Conservation (phyloP, 345 rosid species). For the Brassica napus region DNA sequence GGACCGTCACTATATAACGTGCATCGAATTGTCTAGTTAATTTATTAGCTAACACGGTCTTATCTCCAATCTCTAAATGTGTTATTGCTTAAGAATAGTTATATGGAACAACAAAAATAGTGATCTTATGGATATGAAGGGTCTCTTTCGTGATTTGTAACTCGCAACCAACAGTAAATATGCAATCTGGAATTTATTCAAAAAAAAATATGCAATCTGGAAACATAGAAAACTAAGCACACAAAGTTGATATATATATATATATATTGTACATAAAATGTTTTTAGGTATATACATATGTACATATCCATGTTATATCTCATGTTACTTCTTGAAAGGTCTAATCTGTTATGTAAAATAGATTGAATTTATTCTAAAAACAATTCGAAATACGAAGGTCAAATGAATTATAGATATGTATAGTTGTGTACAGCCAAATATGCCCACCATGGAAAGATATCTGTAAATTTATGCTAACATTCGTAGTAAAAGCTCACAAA, state of each 20-base stretch:
- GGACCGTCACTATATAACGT: constrained; percentile 31
- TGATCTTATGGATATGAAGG: neutral
- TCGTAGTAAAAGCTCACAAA: neutral
- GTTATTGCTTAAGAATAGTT: neutral
- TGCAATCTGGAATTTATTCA: neutral
- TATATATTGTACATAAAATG: neutral
- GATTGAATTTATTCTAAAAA: neutral
- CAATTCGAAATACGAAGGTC: neutral
- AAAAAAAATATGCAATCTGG: neutral
- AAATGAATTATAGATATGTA: neutral
- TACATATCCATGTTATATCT: neutral
- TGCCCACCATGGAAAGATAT: neutral
- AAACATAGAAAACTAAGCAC: constrained; percentile 8
- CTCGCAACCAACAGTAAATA: neutral
- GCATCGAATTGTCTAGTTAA: constrained; percentile 21
- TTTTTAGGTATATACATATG: neutral
- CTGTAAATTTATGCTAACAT: neutral
- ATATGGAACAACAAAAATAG: neutral
- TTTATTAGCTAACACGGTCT: constrained; percentile 27
- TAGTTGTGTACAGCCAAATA: neutral
- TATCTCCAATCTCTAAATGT: constrained; percentile 24
- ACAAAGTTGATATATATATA: neutral
- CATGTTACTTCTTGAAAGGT: neutral
- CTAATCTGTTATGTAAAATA: neutral
- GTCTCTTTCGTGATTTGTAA: neutral